Evolutionary conservation across 768 basidiomycete species (phyloP).

Genomic region (Daedaleopsis sinensis): DNA sequence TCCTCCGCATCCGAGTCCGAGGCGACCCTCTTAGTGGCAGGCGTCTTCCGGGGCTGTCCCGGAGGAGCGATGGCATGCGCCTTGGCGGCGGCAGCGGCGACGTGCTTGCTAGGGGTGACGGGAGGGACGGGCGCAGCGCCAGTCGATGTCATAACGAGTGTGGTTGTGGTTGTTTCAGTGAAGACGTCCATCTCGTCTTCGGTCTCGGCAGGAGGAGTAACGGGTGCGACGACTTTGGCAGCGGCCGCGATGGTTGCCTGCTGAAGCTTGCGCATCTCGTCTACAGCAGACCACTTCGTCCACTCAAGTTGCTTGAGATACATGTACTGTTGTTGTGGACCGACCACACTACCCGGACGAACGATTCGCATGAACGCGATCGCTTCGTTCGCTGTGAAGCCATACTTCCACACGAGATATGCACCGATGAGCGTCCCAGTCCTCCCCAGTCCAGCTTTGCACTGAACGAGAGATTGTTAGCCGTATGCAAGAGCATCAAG

Average conservation of each 20-base stretch:
- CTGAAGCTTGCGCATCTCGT: constrained; percentile 66
- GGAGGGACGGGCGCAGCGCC: constrained; percentile 53
- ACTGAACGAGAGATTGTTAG: constrained; percentile 47
- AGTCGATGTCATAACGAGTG: constrained; percentile 23
- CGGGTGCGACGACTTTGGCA: constrained; percentile 64
- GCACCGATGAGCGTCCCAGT: constrained; percentile 98
- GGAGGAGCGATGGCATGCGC: constrained; percentile 75
- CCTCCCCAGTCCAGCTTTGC: constrained; percentile 94
- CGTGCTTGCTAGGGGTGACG: constrained; percentile 80
- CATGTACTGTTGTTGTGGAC: constrained; percentile 93
- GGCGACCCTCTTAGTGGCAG: constrained; percentile 70
- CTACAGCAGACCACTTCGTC: constrained; percentile 90
- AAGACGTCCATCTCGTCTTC: constrained; percentile 59
- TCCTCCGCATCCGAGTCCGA: constrained; percentile 67
- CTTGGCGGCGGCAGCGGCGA: constrained; percentile 68
- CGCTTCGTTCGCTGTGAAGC: constrained; percentile 93
- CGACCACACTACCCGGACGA: constrained; percentile 91
- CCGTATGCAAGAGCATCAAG: constrained; percentile 13
- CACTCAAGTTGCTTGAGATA: constrained; percentile 94
- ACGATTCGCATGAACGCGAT: constrained; percentile 99
- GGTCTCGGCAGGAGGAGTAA: constrained; percentile 78
- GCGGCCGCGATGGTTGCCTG: constrained; percentile 39
- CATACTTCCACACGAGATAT: constrained; percentile 98
- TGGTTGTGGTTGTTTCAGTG: constrained; percentile 38
- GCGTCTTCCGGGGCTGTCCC: constrained; percentile 88